Percentiles rank a stretch among this genome's conserved stretches.
Evolutionary conservation across 192 early-diverging fungal genomes (phyloP).

Genomic region (Rhizophagus clarus): DNA sequence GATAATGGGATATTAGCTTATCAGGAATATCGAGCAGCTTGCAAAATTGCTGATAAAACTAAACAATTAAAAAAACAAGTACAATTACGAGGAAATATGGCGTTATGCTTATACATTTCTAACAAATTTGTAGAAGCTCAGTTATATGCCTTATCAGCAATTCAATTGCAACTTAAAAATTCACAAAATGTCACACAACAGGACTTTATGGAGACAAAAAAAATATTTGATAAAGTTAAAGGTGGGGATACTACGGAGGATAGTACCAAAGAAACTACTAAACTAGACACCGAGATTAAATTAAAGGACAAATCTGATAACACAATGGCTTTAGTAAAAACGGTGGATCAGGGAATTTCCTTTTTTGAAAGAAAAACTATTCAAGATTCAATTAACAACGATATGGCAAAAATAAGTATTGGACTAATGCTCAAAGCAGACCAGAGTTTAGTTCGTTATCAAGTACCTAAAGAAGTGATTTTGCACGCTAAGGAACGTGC

Average conservation of each 20-base stretch:
- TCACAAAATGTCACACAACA: neutral
- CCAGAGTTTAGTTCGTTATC: neutral
- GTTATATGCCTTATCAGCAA: constrained; percentile 10
- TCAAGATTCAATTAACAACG: neutral
- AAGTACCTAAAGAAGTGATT: neutral
- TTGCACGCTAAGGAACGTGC: neutral
- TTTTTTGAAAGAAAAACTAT: neutral
- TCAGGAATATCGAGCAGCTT: constrained; percentile 6
- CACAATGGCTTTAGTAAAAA: neutral
- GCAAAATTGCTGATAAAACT: neutral
- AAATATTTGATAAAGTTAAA: constrained; percentile 22
- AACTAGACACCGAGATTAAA: neutral
- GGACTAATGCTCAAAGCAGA: neutral
- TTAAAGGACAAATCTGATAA: neutral
- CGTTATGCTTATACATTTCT: constrained; percentile 7
- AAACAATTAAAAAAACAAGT: constrained; percentile 6
- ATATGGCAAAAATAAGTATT: neutral
- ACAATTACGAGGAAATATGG: neutral
- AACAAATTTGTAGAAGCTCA: neutral
- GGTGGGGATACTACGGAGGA: neutral
- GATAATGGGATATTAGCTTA: neutral
- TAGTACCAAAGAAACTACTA: neutral
- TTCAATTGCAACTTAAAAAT: neutral
- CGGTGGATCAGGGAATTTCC: neutral
- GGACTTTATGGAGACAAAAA: neutral